phyloP scores from a whole-genome alignment of 2,329 filamentous ascomycete genomes.

The Aureobasidium sp. region DNA sequence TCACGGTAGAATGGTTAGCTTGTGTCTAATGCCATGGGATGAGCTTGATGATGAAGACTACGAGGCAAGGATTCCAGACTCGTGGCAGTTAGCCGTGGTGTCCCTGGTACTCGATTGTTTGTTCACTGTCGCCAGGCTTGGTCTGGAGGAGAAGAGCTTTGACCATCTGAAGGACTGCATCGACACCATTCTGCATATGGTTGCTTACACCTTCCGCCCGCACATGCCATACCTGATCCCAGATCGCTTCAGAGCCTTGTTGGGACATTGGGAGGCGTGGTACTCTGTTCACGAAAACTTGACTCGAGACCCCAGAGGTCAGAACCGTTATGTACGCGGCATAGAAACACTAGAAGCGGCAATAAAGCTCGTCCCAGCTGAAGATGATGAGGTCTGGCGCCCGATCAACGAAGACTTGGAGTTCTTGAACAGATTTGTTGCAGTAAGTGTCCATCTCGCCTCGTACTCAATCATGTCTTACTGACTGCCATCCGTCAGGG shows the following conservation, averaged over 20 bases:
- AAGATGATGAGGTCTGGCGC: neutral
- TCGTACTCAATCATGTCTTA: neutral
- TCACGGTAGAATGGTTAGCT: neutral
- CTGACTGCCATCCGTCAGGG: neutral
- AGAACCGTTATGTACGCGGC: too few relatives aligned
- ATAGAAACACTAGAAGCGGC: neutral
- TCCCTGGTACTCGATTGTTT: neutral
- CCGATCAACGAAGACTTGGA: neutral
- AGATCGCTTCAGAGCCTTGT: neutral
- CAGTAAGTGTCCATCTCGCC: neutral
- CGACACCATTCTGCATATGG: neutral
- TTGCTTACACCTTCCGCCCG: neutral
- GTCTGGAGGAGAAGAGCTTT: neutral
- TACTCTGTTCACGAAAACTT: neutral
- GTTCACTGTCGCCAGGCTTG: neutral
- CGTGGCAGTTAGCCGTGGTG: neutral
- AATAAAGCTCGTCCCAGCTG: neutral
- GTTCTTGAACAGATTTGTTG: neutral
- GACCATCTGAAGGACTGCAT: neutral
- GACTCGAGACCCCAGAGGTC: too few relatives aligned
- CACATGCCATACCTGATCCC: neutral
- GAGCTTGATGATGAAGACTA: conserved; percentile 1
- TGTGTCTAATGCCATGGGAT: neutral
- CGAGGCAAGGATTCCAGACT: neutral
- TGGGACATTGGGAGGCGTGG: neutral